Conservation (phyloP, 345 rosid genomes). For the Gossypium thurberi region DNA sequence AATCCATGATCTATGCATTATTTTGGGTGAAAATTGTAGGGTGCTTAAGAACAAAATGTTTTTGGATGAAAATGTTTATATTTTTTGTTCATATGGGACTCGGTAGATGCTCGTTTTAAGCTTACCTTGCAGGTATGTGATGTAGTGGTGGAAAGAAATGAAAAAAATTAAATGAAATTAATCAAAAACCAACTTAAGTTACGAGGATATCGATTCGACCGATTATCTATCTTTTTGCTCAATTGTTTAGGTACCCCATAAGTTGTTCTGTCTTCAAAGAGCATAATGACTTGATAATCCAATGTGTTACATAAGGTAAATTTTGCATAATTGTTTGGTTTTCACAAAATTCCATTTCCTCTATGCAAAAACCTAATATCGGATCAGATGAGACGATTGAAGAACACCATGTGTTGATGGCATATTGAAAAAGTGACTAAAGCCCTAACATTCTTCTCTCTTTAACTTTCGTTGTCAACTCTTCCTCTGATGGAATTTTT, state of each 20-base stretch:
- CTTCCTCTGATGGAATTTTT: slow-evolving; percentile 47
- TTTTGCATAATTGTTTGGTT: not conserved
- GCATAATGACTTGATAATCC: not conserved
- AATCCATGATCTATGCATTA: no score
- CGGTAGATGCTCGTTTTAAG: not conserved
- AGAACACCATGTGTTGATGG: not conserved
- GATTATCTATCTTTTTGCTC: no score
- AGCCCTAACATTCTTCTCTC: slow-evolving; percentile 56
- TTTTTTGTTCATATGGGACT: not conserved
- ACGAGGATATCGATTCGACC: no score
- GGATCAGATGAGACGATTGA: not conserved
- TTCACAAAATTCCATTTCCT: not conserved
- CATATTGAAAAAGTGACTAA: slow-evolving; percentile 10
- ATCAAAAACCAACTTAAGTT: no score
- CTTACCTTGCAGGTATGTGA: not conserved
- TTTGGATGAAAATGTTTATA: not conserved
- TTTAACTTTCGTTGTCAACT: slow-evolving; percentile 42
- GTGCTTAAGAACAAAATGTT: not conserved
- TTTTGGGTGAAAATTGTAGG: not conserved
- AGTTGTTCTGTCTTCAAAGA: not conserved
- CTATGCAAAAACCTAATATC: not conserved
- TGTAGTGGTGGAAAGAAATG: not conserved
- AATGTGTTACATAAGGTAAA: not conserved
- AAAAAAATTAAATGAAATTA: no score
- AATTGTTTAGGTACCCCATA: no score